Percentiles rank a stretch among this genome's conserved stretches.
phyloP scores from a whole-genome alignment of 106 monocot genomes.

The Allium cepa region DNA sequence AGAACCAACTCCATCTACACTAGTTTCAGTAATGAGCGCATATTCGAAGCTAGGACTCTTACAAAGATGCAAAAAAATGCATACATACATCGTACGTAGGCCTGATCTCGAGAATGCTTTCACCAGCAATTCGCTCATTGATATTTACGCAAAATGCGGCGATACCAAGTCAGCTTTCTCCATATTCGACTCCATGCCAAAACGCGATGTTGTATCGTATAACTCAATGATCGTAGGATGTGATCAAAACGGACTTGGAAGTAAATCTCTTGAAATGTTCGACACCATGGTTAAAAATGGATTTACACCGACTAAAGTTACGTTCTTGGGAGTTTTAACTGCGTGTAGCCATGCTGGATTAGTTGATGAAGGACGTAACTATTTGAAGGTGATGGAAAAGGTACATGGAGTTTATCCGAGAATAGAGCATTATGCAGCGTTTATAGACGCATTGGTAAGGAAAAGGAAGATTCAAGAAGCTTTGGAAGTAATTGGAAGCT shows the following conservation, averaged over 20 bases:
- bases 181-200: conserved; percentile 40
- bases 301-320: conserved; percentile 41
- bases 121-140: conserved; percentile 47
- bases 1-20: conserved; percentile 31
- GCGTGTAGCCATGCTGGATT: conserved; percentile 66
- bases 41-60: conserved; percentile 42
- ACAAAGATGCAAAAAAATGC: conserved; percentile 35
- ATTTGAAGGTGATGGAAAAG: conserved; percentile 37
- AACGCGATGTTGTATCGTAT: conserved; percentile 50
- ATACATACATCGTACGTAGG: conserved; percentile 33
- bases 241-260: conserved; percentile 44
- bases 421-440: conserved; percentile 48
- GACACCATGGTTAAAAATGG: conserved; percentile 35
- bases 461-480: conserved; percentile 37
- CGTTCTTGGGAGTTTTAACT: conserved; percentile 50
- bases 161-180: conserved; percentile 27
- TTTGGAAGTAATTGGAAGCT: conserved; percentile 26
- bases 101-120: conserved; percentile 22
- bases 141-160: conserved; percentile 75
- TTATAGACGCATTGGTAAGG: conserved; percentile 52
- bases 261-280: conserved; percentile 30
- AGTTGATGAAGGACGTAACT: conserved; percentile 15
- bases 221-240: conserved; percentile 62
- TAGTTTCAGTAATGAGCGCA: conserved; percentile 58
- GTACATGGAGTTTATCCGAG: conserved; percentile 29